Percentiles rank a stretch among this genome's conserved stretches.
Evolutionary conservation across 768 basidiomycete species (phyloP).

Genomic region (Serpula lacrymans): DNA sequence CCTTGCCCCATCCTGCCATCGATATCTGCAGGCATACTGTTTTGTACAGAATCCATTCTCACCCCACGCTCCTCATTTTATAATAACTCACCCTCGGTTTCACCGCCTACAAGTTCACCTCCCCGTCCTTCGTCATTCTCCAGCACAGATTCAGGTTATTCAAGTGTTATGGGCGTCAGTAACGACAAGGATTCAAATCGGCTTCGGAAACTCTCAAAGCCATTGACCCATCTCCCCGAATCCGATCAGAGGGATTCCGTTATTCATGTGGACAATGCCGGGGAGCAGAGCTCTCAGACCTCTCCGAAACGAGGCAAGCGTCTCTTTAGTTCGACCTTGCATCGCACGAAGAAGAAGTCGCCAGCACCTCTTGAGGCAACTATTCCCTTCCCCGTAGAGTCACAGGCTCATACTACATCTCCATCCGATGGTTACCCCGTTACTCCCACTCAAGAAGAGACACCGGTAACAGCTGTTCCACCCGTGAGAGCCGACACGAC

Average conservation of each 20-base stretch:
- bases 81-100: conserved; percentile 3
- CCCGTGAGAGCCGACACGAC: conserved; percentile 3
- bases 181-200: conserved; percentile 8
- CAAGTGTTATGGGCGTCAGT: conserved; percentile 20
- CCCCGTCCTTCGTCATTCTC: conserved; percentile 16
- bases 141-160: conserved; percentile 29
- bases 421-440: too few relatives aligned
- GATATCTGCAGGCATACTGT: conserved; percentile 11
- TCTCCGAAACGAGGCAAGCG: conserved; percentile 21
- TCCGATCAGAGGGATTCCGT: conserved; percentile 12
- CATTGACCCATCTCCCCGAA: conserved; percentile 2
- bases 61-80: conserved; percentile 20
- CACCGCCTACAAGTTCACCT: conserved; percentile 1
- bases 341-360: conserved; percentile 18
- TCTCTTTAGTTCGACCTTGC: conserved; percentile 9
- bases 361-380: conserved; percentile 3
- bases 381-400: background rate
- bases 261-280: conserved; percentile 4
- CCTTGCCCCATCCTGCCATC: conserved; percentile 12
- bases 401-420: background rate
- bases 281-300: conserved; percentile 7
- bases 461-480: background rate
- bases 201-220: conserved; percentile 8
- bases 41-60: conserved; percentile 10
- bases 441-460: too few relatives aligned